Conservation (phyloP, 495 filamentous ascomycete genomes). For the Penicillium salamii region DNA sequence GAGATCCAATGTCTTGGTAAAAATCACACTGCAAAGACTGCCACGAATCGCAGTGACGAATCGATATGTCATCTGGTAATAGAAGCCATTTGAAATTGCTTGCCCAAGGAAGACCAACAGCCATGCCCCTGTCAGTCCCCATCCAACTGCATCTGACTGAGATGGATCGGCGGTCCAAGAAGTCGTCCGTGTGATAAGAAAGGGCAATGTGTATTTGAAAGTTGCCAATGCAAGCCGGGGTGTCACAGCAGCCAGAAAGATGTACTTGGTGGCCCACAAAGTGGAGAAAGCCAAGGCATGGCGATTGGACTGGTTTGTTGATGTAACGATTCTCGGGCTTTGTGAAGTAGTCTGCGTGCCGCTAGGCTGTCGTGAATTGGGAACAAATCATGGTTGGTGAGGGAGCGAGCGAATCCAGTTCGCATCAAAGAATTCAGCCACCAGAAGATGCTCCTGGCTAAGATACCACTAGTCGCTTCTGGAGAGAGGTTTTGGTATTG, state of each 20-base stretch:
- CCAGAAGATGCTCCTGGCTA: neutral
- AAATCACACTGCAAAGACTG: constrained; percentile 39
- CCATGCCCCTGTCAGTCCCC: constrained; percentile 55
- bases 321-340: no score
- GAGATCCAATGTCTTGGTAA: constrained; percentile 15
- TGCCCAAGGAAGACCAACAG: constrained; percentile 50
- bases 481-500: no score
- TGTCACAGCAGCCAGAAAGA: no score
- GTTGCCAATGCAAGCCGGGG: no score
- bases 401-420: neutral
- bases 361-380: neutral
- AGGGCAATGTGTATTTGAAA: neutral
- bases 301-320: no score
- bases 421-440: neutral
- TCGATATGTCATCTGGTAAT: constrained; percentile 1
- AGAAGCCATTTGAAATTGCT: constrained; percentile 37
- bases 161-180: no score
- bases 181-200: neutral
- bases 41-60: constrained; percentile 47
- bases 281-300: no score
- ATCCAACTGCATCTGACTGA: constrained; percentile 27
- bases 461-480: neutral
- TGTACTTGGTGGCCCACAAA: no score
- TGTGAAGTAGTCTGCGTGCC: neutral
- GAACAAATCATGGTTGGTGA: no score